A percentile compares a stretch with the other conserved stretches of the same genome.
These are phyloP conservation scores for Tephrocybe sp. DNA, from an alignment of 768 basidiomycete species.

Conservation along the genomic window DNA sequence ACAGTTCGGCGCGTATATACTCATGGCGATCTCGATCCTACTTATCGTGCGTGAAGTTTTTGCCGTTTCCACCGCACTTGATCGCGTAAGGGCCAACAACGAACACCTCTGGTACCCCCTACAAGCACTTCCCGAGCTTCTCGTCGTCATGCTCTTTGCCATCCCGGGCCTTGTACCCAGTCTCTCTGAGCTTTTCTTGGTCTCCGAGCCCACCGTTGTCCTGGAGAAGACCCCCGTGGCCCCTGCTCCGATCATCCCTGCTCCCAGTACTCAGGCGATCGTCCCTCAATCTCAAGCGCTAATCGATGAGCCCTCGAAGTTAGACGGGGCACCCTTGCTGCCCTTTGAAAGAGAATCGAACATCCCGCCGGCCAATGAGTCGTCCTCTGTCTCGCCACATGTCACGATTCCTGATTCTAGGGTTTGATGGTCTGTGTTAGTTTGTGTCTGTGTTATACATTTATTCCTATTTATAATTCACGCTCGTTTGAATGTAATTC, in stretches of 20 bases:
- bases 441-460: too few relatives aligned
- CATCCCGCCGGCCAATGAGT: neutral
- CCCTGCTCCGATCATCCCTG: neutral
- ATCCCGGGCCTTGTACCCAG: constrained; percentile 4
- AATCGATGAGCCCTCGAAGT: neutral
- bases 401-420: too few relatives aligned
- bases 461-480: too few relatives aligned
- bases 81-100: constrained; percentile 4
- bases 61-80: neutral
- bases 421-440: too few relatives aligned
- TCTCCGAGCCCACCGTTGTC: neutral
- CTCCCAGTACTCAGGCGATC: too few relatives aligned
- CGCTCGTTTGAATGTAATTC: too few relatives aligned
- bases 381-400: neutral
- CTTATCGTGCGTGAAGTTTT: constrained; percentile 5
- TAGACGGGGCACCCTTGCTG: neutral
- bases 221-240: neutral
- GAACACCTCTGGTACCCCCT: constrained; percentile 11
- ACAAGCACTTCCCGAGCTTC: constrained; percentile 3
- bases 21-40: constrained; percentile 1
- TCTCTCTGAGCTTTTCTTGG: neutral
- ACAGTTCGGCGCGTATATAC: neutral
- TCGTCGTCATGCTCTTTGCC: constrained; percentile 4
- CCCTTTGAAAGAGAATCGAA: neutral
- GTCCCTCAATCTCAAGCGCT: neutral